These are phyloP conservation scores for Flaveria floridana DNA, from an alignment of 140 eudicot genomes.

Conservation along the genomic window DNA sequence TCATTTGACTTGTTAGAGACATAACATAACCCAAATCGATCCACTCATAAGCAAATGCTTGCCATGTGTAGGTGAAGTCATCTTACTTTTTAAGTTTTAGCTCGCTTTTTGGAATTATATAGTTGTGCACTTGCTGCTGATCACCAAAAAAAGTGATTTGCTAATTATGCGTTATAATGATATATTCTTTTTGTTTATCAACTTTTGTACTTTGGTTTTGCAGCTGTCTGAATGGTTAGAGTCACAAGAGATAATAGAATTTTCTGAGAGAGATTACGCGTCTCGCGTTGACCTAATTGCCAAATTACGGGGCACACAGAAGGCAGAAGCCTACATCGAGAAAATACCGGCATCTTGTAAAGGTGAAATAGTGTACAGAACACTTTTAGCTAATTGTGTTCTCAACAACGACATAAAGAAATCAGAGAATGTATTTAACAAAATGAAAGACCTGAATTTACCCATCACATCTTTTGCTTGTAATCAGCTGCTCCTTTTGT, in stretches of 20 bases:
- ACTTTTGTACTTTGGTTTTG: constrained; percentile 19
- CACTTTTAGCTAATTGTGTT: constrained; percentile 63
- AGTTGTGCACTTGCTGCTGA: constrained; percentile 4
- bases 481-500: constrained; percentile 65
- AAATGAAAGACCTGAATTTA: constrained; percentile 57
- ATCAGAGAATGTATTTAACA: constrained; percentile 64
- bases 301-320: constrained; percentile 56
- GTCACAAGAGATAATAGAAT: constrained; percentile 36
- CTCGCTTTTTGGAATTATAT: not conserved
- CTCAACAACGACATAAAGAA: constrained; percentile 39
- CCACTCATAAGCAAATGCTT: not conserved
- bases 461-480: constrained; percentile 52
- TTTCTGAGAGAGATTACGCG: constrained; percentile 57
- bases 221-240: constrained; percentile 80
- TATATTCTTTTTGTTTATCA: not conserved
- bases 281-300: constrained; percentile 72
- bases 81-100: not conserved
- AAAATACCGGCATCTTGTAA: constrained; percentile 50
- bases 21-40: not conserved
- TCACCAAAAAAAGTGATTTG: not conserved
- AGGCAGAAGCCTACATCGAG: constrained; percentile 63
- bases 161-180: not conserved
- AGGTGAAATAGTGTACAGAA: constrained; percentile 62
- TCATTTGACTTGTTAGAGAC: not conserved
- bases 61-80: not conserved